These are phyloP conservation scores for Sclerotinia subarctica DNA, from an alignment of 2,329 filamentous ascomycete species.

Conservation along the genomic window DNA sequence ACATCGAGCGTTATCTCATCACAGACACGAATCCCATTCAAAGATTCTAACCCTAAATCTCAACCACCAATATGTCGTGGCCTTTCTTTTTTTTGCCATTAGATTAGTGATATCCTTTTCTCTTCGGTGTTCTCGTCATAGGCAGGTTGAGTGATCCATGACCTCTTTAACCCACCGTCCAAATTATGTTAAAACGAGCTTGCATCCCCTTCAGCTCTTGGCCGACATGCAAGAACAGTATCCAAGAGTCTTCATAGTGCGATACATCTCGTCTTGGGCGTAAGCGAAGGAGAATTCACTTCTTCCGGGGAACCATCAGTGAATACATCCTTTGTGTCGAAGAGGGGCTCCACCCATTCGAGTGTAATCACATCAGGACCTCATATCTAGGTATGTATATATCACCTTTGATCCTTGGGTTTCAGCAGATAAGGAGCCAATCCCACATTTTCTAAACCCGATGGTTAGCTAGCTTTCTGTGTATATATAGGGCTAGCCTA, in stretches of 20 bases:
- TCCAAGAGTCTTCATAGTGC: neutral
- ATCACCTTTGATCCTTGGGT: no score
- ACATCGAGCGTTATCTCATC: neutral
- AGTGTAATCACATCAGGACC: neutral
- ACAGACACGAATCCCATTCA: neutral
- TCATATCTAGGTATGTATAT: no score
- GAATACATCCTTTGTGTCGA: neutral
- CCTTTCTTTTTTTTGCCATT: neutral
- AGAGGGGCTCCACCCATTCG: neutral
- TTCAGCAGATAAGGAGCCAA: no score
- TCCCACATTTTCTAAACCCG: no score
- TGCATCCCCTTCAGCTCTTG: neutral
- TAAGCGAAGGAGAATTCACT: neutral
- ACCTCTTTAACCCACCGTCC: neutral
- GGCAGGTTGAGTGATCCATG: fast-evolving
- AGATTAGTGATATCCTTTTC: no score
- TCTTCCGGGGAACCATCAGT: no score
- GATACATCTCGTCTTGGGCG: no score
- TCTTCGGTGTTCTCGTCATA: no score
- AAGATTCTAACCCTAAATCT: neutral
- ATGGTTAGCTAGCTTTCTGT: no score
- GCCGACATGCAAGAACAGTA: neutral
- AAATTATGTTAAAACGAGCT: neutral
- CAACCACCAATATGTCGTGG: neutral
- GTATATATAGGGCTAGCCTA: no score